These are phyloP conservation scores for Pyricularia pennisetigena DNA, from an alignment of 2,329 filamentous ascomycete species.

Conservation along the genomic window DNA sequence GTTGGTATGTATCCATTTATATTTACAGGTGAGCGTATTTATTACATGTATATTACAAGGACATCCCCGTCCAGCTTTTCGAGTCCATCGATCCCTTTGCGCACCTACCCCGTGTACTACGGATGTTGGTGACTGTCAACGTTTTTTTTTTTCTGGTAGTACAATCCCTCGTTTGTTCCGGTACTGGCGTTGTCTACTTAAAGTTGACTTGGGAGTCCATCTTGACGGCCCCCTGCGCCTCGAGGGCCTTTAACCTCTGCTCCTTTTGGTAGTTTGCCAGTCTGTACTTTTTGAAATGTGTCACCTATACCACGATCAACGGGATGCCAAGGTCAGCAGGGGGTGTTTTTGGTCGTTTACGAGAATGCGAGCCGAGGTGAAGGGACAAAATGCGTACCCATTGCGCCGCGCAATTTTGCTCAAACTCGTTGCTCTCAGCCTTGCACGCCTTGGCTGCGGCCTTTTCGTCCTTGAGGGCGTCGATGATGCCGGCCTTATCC, in stretches of 20 bases:
- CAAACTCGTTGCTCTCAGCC: slow-evolving; percentile 47
- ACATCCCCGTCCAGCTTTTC: not conserved
- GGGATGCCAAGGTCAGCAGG: not conserved
- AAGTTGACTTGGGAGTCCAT: slow-evolving; percentile 23
- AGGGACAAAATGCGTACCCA: slow-evolving; percentile 55
- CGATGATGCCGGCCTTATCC: slow-evolving; percentile 71
- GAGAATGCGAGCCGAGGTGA: not conserved
- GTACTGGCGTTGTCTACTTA: not conserved
- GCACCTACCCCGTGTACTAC: not conserved
- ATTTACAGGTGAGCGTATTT: not conserved
- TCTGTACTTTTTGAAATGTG: slow-evolving; percentile 95
- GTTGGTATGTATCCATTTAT: not conserved
- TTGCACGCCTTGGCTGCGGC: slow-evolving; percentile 29
- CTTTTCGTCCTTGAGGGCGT: slow-evolving; percentile 40
- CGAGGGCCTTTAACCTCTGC: slow-evolving; percentile 64
- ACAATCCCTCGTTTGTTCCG: not conserved
- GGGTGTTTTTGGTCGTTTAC: not conserved
- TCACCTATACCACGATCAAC: slow-evolving; percentile 50
- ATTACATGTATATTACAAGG: not conserved
- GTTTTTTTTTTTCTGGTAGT: not conserved
- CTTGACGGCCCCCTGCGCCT: slow-evolving; percentile 60
- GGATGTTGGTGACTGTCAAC: not conserved
- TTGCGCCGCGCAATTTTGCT: slow-evolving; percentile 75
- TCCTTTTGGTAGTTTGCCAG: slow-evolving; percentile 87
- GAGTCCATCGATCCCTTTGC: not conserved